Percentiles rank a stretch among this genome's conserved stretches.
These are phyloP conservation scores for Phytopythium mirpurense DNA, from an alignment of 352 stramenopile genomes.

Conservation along the genomic window DNA sequence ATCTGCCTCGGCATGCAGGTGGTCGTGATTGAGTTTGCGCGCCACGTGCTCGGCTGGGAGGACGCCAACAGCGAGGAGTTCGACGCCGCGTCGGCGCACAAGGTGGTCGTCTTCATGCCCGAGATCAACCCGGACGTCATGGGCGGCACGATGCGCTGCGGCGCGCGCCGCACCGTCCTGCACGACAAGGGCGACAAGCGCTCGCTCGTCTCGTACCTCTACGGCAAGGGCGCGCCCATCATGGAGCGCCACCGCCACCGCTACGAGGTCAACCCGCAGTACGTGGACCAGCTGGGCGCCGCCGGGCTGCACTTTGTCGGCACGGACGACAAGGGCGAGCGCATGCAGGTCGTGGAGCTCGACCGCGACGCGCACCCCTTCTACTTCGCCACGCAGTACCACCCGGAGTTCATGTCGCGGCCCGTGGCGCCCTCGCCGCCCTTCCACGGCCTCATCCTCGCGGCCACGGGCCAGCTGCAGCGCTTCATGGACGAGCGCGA, in stretches of 20 bases:
- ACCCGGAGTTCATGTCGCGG: conserved; percentile 98
- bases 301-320: conserved; percentile 97
- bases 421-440: conserved; percentile 95
- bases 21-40: conserved; percentile 96
- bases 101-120: conserved; percentile 99
- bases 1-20: conserved; percentile 97
- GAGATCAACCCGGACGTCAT: conserved; percentile 98
- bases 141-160: conserved; percentile 99
- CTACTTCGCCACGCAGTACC: conserved; percentile 99
- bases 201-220: conserved; percentile 89
- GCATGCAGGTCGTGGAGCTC: conserved; percentile 99
- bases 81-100: conserved; percentile 76
- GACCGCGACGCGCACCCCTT: conserved; percentile 95
- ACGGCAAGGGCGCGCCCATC: conserved; percentile 86
- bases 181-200: conserved; percentile 84
- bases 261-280: conserved; percentile 99
- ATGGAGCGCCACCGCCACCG: conserved; percentile 97
- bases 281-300: conserved; percentile 86
- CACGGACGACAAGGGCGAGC: conserved; percentile 94
- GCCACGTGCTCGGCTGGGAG: conserved; percentile 91
- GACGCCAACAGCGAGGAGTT: conserved; percentile 97
- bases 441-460: conserved; percentile 96
- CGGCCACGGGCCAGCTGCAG: conserved; percentile 74
- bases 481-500: conserved; percentile 54
- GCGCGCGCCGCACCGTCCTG: conserved; percentile 93